Evolutionary conservation across 768 basidiomycete species (phyloP), one percentile per base, ranked within the genome.

Genomic region (Udeniomyces megalosporus): DNA sequence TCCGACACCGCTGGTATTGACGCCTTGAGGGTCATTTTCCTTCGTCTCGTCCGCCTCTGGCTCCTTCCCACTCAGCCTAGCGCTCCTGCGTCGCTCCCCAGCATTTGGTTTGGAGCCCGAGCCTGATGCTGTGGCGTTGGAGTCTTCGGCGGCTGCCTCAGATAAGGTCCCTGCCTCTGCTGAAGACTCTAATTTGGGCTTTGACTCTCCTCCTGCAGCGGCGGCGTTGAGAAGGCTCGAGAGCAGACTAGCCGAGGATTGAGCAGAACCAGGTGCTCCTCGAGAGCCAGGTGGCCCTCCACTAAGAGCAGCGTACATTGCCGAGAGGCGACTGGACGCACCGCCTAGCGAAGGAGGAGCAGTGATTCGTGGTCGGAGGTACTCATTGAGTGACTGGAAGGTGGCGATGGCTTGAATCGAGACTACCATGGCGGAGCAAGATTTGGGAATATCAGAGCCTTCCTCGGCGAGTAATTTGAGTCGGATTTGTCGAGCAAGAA

Each of bases 371-470:
- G 93, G 93, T 1, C 90, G 84, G 14, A 97, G 80, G 72, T 96
- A 99, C 72, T 95, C 92, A 69, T 95, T 88, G 32, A 97, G 79
- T 1, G 93, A 91, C 72, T 95, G 90, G 80, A 97, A 90, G 0
- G 91, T 96, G 1, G 95, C 93, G 66, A 97, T 95, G 6, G 92
- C 93, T 71, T 97, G 93, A 65, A 97, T 97, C 7, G 92, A 96
- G 24, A 97, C 88, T 44, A 90, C 88, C 70, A 97, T 87, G 67
- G 88, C 91, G 17, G 70, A 70, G 57, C 74, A 75, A 69, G 85
- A 85, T 59, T 84, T 82, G 20, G 95, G 93, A 24, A 93, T 80
- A 67, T 91, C 90, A 0, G 86, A 82, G 35, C 86, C 88, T 57
- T 95, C 89, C 11, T 84, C 84, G 0, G 91, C 89, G n/a, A 88